These are phyloP conservation scores for Xylaria venustula DNA, from an alignment of 495 filamentous ascomycete genomes.

Conservation along the genomic window DNA sequence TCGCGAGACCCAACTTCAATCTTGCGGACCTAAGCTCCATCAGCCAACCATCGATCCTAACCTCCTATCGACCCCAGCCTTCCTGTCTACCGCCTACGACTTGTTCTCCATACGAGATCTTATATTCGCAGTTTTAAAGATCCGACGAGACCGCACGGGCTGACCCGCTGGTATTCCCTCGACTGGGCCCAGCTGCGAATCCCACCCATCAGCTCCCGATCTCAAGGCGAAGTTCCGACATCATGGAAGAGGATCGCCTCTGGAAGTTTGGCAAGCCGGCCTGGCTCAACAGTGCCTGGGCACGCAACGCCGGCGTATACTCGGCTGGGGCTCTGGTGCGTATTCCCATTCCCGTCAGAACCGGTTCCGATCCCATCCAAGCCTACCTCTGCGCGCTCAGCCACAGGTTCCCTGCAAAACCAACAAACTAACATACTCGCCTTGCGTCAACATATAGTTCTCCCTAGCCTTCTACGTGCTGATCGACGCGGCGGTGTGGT, in stretches of 20 bases:
- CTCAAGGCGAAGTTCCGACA: not conserved
- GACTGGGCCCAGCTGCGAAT: no score
- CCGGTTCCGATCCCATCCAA: not conserved
- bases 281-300: constrained; percentile 86
- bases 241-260: constrained; percentile 64
- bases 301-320: constrained; percentile 81
- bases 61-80: not conserved
- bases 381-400: not conserved
- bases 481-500: constrained; percentile 88
- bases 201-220: not conserved
- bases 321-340: constrained; percentile 80
- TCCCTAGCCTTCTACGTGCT: constrained; percentile 96
- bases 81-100: no score
- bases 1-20: not conserved
- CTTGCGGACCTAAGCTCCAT: not conserved
- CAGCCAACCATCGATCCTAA: not conserved
- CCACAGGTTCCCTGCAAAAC: not conserved
- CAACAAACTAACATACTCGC: not conserved
- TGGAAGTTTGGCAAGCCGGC: constrained; percentile 78
- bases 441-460: constrained; percentile 58
- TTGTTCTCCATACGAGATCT: no score
- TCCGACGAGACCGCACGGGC: no score
- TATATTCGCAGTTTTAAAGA: no score
- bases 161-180: no score
- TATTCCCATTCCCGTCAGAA: constrained; percentile 6